A percentile compares a stretch with the other conserved stretches of the same genome.
phyloP scores from a whole-genome alignment of 805 yeast species.

The Saturnispora bothae region DNA sequence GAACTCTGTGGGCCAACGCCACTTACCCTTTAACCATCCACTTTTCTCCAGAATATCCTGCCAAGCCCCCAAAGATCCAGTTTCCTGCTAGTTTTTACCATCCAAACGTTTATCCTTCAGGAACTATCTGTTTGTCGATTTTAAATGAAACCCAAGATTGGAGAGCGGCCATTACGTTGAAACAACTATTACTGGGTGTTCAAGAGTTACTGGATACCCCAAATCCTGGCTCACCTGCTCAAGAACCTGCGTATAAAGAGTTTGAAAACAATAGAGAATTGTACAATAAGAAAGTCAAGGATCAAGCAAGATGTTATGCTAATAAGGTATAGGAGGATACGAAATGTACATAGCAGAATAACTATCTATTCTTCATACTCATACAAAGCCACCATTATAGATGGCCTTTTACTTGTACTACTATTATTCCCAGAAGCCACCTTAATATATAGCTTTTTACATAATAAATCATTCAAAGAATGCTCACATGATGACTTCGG shows the following conservation, averaged over 20 bases:
- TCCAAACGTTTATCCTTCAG: slow-evolving; percentile 96
- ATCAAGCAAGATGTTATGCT: slow-evolving; percentile 70
- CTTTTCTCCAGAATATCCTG: slow-evolving; percentile 89
- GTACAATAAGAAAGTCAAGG: slow-evolving; percentile 68
- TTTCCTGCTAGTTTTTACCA: slow-evolving; percentile 89
- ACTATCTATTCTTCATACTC: too few relatives aligned
- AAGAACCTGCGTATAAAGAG: slow-evolving; percentile 91
- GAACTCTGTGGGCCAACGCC: slow-evolving; percentile 87
- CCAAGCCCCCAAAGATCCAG: slow-evolving; percentile 90
- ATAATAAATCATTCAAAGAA: too few relatives aligned
- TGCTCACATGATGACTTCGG: too few relatives aligned
- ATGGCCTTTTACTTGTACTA: too few relatives aligned
- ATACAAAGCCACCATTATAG: too few relatives aligned
- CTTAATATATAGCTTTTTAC: too few relatives aligned
- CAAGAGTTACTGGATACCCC: slow-evolving; percentile 88
- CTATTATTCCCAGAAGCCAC: too few relatives aligned
- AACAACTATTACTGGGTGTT: slow-evolving; percentile 81
- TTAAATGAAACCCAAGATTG: slow-evolving; percentile 94
- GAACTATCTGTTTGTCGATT: slow-evolving; percentile 88
- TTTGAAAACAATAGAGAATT: slow-evolving; percentile 55
- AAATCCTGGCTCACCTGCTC: slow-evolving; percentile 94
- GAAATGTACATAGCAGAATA: too few relatives aligned
- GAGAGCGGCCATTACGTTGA: slow-evolving; percentile 93
- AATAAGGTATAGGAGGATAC: slow-evolving; percentile 23
- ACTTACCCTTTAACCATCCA: slow-evolving; percentile 70